phyloP scores from a whole-genome alignment of 2,329 filamentous ascomycete species.

The Exophiala sp. region DNA sequence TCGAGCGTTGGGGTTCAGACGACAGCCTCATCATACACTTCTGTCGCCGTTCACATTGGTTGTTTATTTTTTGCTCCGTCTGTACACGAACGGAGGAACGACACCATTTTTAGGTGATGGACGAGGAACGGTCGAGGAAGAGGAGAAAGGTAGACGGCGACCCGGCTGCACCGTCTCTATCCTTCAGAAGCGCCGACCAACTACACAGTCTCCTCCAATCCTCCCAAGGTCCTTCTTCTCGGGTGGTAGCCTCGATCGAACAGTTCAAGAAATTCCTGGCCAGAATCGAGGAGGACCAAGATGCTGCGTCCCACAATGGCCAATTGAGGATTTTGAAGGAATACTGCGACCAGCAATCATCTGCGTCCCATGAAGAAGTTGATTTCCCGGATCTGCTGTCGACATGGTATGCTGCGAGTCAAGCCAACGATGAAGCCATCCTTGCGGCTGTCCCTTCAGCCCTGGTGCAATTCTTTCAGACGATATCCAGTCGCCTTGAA shows the following conservation, averaged over 20 bases:
- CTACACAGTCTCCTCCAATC: conserved; percentile 58
- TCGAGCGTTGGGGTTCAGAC: neutral
- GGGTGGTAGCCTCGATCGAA: conserved; percentile 50
- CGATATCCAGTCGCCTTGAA: conserved; percentile 67
- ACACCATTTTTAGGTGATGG: neutral
- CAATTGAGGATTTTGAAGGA: conserved; percentile 42
- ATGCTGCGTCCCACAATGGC: conserved; percentile 35
- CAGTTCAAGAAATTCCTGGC: conserved; percentile 42
- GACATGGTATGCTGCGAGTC: conserved; percentile 77
- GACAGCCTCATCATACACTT: neutral
- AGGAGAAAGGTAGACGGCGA: conserved; percentile 37
- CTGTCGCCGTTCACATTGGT: neutral
- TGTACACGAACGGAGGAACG: neutral
- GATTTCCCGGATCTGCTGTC: conserved; percentile 74
- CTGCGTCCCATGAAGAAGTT: conserved; percentile 51
- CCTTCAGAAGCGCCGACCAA: conserved; percentile 52
- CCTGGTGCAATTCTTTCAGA: conserved; percentile 72
- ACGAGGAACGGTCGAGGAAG: conserved; percentile 29
- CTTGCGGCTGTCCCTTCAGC: conserved; percentile 75
- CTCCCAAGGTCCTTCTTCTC: conserved; percentile 61
- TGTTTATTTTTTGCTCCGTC: neutral
- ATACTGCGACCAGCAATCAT: conserved; percentile 51
- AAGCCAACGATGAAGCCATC: conserved; percentile 72
- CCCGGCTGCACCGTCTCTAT: conserved; percentile 2
- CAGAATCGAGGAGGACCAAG: conserved; percentile 36